Evolutionary conservation across 2,329 filamentous ascomycete genomes (phyloP).

Genomic region (Penicillium capsulatum): DNA sequence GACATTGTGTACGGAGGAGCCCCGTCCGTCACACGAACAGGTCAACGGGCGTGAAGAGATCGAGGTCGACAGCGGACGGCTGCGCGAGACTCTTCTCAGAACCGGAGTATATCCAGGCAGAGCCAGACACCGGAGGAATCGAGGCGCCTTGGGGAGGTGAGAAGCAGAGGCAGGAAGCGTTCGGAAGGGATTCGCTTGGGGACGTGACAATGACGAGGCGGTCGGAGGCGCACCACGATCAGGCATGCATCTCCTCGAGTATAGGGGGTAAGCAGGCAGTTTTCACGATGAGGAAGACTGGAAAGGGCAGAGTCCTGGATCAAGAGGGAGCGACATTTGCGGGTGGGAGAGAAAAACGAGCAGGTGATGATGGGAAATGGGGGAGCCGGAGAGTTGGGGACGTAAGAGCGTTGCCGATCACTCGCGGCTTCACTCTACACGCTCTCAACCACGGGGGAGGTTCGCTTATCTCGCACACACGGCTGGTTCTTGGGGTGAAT

Average conservation of each 20-base stretch:
- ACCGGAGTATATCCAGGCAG: neutral
- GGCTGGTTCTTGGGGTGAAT: too few species aligned
- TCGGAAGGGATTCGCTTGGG: slow-evolving; percentile 15
- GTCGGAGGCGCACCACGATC: slow-evolving; percentile 18
- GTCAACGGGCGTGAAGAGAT: slow-evolving; percentile 14
- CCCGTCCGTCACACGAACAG: slow-evolving; percentile 29
- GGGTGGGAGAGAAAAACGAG: slow-evolving; percentile 1
- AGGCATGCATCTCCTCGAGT: slow-evolving; percentile 12
- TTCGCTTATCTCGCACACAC: too few species aligned
- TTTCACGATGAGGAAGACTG: slow-evolving; percentile 11
- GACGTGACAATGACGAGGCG: slow-evolving; percentile 27
- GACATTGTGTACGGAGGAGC: slow-evolving; percentile 57
- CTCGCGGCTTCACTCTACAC: neutral
- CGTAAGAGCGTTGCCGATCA: slow-evolving; percentile 6
- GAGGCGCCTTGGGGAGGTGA: slow-evolving; percentile 3
- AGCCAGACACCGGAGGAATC: slow-evolving; percentile 4
- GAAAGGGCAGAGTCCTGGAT: slow-evolving; percentile 10
- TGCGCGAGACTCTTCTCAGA: neutral
- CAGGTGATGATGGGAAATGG: neutral
- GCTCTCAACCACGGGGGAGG: neutral
- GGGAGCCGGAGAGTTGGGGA: neutral
- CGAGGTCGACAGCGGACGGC: slow-evolving; percentile 4
- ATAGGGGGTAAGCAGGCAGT: neutral
- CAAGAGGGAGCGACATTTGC: slow-evolving; percentile 13
- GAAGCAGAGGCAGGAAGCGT: slow-evolving; percentile 5